Evolutionary conservation across 2,329 filamentous ascomycete genomes (phyloP), one percentile per base, ranked within the genome.

Genomic region (Cordyceps tenuipes): DNA sequence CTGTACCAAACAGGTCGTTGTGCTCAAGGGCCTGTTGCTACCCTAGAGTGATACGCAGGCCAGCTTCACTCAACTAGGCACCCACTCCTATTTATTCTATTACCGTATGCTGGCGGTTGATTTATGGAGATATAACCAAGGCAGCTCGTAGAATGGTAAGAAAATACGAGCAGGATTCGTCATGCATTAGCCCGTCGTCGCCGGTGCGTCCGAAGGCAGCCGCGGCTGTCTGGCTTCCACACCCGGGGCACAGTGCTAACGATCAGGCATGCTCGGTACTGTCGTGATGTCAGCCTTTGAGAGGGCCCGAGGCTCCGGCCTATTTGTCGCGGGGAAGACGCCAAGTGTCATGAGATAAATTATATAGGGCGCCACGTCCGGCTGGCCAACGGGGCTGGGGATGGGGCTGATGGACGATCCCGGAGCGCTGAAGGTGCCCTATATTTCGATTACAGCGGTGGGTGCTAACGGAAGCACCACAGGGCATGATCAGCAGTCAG

Each of bases 111-210:
- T 29, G 7, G 29, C 7, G 29, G 7, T 29, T 29, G 26, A 29
- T 29, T 29, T 29, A 29, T 6, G 26, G 5, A n/a, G 48, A 50
- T 50, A 26, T 19, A 75, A 0, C n/a, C n/a, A n/a, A 73, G 66
- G 17, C 48, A 50, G 48, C 48, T 50, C 48, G 48, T 34, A 34
- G 34, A 50, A 19, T 31, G 17, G 5, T 5, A 7, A 12, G n/a
- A 34, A 19, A 34, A 50, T 56, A 56, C 53, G 53, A 56, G 43
- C 53, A 41, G 53, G n/a, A 36, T 56, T 36, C 26, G 43, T 47
- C 53, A 56, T 56, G 53, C 39, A 43, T 43, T 31, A n/a, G 53
- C 53, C 41, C n/a, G 41, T 19, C 23, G 6, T 46, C 43, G 7
- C 29, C 29, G 43, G 26, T 23, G 15, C 26, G 19, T n/a, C 41